Evolutionary conservation across 306 rosid genomes (phyloP).

Genomic region (Myrica gale): DNA sequence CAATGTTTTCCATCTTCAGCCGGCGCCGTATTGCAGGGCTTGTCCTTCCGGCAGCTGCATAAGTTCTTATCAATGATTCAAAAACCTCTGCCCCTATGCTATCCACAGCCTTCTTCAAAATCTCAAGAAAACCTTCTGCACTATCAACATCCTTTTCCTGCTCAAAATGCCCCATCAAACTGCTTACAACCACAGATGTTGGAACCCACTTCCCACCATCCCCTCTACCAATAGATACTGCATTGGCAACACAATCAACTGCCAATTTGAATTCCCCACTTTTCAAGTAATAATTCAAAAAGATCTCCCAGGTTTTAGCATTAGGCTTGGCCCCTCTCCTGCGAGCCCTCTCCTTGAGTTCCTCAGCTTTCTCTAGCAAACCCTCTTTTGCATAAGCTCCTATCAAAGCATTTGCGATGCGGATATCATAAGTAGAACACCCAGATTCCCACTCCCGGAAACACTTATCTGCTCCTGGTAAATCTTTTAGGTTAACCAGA

Average conservation of each 20-base stretch:
- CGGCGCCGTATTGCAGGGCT: constrained; percentile 50
- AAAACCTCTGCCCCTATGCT: constrained; percentile 52
- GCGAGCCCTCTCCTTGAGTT: constrained; percentile 60
- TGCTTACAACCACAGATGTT: constrained; percentile 37
- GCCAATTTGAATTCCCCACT: constrained; percentile 57
- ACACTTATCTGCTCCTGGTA: constrained; percentile 86
- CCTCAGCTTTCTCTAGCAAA: constrained; percentile 67
- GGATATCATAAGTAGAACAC: constrained; percentile 67
- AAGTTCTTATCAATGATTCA: constrained; percentile 78
- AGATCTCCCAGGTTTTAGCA: constrained; percentile 79
- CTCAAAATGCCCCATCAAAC: constrained; percentile 66
- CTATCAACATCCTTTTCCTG: constrained; percentile 78
- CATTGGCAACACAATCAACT: constrained; percentile 59
- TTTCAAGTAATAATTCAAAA: constrained; percentile 56
- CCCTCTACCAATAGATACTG: constrained; percentile 62
- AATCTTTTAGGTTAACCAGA: constrained; percentile 67
- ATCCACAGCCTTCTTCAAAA: constrained; percentile 58
- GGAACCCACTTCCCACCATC: constrained; percentile 74
- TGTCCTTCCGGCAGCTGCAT: constrained; percentile 69
- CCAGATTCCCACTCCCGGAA: constrained; percentile 75
- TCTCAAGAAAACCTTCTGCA: constrained; percentile 70
- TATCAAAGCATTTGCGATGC: constrained; percentile 73
- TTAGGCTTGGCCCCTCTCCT: constrained; percentile 74
- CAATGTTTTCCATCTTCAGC: constrained; percentile 84
- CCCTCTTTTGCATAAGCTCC: constrained; percentile 57